Evolutionary conservation across 768 basidiomycete species (phyloP), one percentile per base, ranked within the genome.

Genomic region (Kwoniella dendrophila): DNA sequence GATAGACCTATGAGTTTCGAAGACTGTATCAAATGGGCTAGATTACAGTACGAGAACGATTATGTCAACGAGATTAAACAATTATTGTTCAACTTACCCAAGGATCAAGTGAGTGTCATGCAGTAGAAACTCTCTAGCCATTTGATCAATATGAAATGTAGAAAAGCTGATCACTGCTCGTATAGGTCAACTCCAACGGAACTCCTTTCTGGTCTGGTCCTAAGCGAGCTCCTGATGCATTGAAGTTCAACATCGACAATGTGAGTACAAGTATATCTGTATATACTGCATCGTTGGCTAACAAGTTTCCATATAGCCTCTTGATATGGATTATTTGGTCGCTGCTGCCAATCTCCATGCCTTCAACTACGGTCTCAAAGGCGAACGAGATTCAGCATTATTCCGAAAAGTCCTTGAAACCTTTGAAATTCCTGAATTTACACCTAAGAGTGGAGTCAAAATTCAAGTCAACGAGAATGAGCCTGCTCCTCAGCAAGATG

Each of bases 171-270:
- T 45, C 18, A 26, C n/a, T 52, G 22, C 22, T 18, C 30, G n/a
- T 41, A n/a, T 64, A 82, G 82, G 71, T 81, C 48, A 93, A 94
- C 7, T 91, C 86, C 73, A 88, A 87, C 20, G 96, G 96, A 4
- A 90, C 92, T 70, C 94, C 93, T 11, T 99, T 99, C 85, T 99
- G 96, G 96, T 94, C 92, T 70, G 92, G 94, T 20, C 96, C 96
- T 2, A 99, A 99, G 83, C 86, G 96, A 63, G 95, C 94, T 6
- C 96, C 96, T 12, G 92, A 97, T 50, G 83, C 95, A 27, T 82
- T 99, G 66, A 82, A 82, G 4, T 99, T 98, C 81, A 84, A 93
- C 80, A 85, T 90, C 10, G 87, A 84, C 67, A 87, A 97, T 73
- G 95, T 97, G 74, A 79, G 90, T 81, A 41, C 18, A 11, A 3